A percentile compares a stretch with the other conserved stretches of the same genome.
These are phyloP conservation scores for Corylus americana DNA, from an alignment of 306 rosid species.

Conservation along the genomic window DNA sequence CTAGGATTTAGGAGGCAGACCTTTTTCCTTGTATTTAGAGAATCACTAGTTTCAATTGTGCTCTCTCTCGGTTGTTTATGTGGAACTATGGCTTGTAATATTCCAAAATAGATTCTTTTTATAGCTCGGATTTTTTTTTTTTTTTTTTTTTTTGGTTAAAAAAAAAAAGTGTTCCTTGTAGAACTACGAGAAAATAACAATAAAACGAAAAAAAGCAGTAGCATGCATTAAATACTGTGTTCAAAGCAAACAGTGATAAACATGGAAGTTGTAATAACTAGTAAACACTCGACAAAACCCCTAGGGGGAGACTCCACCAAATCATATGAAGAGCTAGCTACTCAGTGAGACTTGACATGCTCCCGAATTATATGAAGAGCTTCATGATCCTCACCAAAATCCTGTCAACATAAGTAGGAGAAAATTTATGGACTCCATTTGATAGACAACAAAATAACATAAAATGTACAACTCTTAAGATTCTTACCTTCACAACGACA, in stretches of 20 bases:
- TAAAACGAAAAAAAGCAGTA: background rate
- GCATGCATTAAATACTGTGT: background rate
- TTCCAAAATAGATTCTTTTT: background rate
- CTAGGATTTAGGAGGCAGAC: no score
- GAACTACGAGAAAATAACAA: background rate
- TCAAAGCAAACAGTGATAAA: background rate
- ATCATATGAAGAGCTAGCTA: background rate
- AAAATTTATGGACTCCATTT: background rate
- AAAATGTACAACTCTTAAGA: background rate
- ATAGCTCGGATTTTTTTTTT: no score
- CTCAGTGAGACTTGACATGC: slow-evolving; percentile 48
- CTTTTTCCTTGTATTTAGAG: background rate
- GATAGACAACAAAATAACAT: background rate
- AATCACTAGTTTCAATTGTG: background rate
- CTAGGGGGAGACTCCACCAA: background rate
- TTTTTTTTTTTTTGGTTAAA: no score
- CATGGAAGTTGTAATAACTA: background rate
- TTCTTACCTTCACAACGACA: slow-evolving; percentile 75
- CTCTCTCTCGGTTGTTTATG: background rate
- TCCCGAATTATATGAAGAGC: slow-evolving; percentile 53
- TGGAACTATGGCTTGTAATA: background rate
- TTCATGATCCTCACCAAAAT: slow-evolving; percentile 54
- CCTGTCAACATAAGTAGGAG: slow-evolving; percentile 23
- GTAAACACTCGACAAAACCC: background rate
- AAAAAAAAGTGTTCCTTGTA: background rate